Base-by-base conservation (phyloP, 805 yeast species). In the Teunomyces kruisii region DNA sequence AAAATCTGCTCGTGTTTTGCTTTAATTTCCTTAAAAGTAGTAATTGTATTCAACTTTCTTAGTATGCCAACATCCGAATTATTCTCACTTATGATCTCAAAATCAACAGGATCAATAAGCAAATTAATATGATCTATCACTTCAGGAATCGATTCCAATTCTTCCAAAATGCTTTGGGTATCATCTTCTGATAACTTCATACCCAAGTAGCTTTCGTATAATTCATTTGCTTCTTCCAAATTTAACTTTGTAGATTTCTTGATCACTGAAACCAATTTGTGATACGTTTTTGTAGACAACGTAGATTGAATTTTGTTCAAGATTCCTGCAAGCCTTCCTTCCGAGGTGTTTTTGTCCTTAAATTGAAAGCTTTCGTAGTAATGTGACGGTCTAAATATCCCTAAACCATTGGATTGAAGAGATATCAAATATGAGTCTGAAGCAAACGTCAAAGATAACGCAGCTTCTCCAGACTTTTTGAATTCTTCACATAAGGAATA, bases 401-500 rank as follows among this genome's bases (percentile, higher is more conserved):
- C 68, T 15, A 67, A 30, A 1, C 72, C 70, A 50, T 70, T 67
- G 1, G 62, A 59, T 48, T 69, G 68, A 14, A 61, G 48, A 2
- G 62, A 45, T 10, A 67, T 45, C 7, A 62, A 46, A 22, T 33
- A 42, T 22, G 35, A 9, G 19, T n/a, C 13, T 52, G 43, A 6
- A 43, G 32, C 7, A 48, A 43, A 13, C 6, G 48, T 32, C 9
- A 51, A 29, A 2, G 81, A 67, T 31, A 88, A 69, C 0, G 84
- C 74, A 55, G 87, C 94, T 46, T 76, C 74, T 14, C 81, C 71
- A 39, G 75, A 74, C 47, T 78, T 84, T 47, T 76, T 77, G 43
- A 86, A 71, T 55, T 90, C 96, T 45, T 77, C 79, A 58, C 96
- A 84, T 19, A 90, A 69, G 2, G 87, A 74, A 46, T 82, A 84